Evolutionary conservation across 176 grass and related monocot genomes (phyloP), one percentile per base, ranked within the genome.

Genomic region (Microstegium vimineum): DNA sequence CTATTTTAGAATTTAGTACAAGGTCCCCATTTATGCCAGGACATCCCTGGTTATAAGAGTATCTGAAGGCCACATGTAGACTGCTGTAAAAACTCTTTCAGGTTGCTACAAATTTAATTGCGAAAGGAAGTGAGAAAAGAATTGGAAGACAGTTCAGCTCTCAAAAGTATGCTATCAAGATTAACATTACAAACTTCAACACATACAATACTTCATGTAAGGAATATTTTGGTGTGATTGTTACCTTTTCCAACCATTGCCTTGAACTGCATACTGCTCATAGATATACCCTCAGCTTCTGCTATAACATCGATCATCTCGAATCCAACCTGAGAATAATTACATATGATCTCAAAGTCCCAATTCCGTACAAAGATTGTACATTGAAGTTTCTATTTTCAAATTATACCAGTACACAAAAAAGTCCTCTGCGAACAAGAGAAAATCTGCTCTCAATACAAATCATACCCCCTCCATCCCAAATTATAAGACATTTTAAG

Each of bases 301-400:
- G 96, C 89, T 91, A 99, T 99, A 84, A 82, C 91, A 92, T 99
- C 96, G 49, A 95, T 86, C 96, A 99, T 93, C 91, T 99, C 91
- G 57, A 99, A 99, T 71, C 96, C 96, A 73, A 99, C 96, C 96
- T 95, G 85, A 45, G 9, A 59, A 86, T 73, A 40, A 57, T 63
- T 69, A 66, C 17, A 51, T 62, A 57, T 22, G 35, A 54, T 33
- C 12, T 64, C 56, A 67, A 65, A 32, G 38, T 38, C 20, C 36
- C 56, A 67, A 77, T 18, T 89, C 36, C 23, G 70, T 85, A 28
- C 16, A 72, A 45, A 52, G 28, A 59, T 20, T 38, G n/a, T 4
- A 35, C 15, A 60, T 27, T 74, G 4, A 16, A 79, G 10, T 14
- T 20, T 27, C 1, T 5, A 43, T 79, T 36, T 33, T 49, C 63